Percentiles rank a stretch among this genome's conserved stretches.
phyloP scores from a whole-genome alignment of 2,329 filamentous ascomycete genomes.

The Aschersonia sp. region DNA sequence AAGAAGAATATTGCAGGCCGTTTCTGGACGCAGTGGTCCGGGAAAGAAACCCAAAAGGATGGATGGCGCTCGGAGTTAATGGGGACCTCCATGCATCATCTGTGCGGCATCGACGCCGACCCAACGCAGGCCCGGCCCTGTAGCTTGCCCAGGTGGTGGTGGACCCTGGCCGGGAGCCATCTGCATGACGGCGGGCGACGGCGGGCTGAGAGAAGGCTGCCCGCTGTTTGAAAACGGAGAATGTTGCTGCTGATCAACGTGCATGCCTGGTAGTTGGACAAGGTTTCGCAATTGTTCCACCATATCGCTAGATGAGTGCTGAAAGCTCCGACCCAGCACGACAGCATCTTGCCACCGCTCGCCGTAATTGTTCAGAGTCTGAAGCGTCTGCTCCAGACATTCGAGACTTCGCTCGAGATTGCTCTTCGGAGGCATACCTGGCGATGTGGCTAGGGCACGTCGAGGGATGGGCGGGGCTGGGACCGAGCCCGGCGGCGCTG shows the following conservation, averaged over 20 bases:
- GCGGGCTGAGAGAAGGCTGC: not conserved
- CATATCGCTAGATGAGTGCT: conserved; percentile 30
- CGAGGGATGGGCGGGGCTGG: conserved; percentile 38
- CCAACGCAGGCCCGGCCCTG: no score
- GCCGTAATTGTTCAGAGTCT: conserved; percentile 41
- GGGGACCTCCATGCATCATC: conserved; percentile 21
- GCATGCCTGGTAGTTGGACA: conserved; percentile 16
- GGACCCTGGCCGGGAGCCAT: no score
- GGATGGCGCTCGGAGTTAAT: not conserved
- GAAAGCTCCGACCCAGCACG: conserved; percentile 38
- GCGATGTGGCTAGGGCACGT: conserved; percentile 13
- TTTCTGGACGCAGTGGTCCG: no score
- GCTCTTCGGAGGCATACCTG: conserved; percentile 23
- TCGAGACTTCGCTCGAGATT: conserved; percentile 41
- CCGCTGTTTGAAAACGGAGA: conserved; percentile 15
- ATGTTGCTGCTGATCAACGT: conserved; percentile 19
- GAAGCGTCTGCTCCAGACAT: conserved; percentile 37
- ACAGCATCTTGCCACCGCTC: conserved; percentile 44
- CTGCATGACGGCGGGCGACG: not conserved
- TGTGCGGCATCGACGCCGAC: not conserved
- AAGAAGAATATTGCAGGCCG: no score
- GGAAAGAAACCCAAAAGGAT: not conserved
- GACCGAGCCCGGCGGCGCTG: conserved; percentile 29
- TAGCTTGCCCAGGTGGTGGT: no score
- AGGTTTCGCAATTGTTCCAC: conserved; percentile 27